phyloP scores from a whole-genome alignment of 2,329 filamentous ascomycete species.

The Claviceps sp. region DNA sequence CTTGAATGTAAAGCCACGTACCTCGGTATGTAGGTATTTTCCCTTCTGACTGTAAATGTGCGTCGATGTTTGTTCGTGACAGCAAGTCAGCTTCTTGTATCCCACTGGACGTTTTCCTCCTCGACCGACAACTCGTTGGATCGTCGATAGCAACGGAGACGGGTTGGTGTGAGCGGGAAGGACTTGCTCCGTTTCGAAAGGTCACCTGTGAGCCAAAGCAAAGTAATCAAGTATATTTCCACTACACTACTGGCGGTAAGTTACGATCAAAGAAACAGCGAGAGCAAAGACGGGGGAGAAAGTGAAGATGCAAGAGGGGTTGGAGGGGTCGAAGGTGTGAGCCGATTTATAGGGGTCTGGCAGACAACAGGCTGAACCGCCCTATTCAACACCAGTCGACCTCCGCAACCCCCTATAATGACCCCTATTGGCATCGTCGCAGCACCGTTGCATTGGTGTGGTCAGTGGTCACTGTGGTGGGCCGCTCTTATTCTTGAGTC shows the following conservation, averaged over 20 bases:
- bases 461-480: no score
- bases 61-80: neutral
- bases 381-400: no score
- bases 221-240: slow-evolving; percentile 5
- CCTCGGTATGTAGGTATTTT: neutral
- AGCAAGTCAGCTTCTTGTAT: neutral
- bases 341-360: neutral
- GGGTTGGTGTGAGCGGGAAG: neutral
- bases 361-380: no score
- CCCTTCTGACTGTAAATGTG: neutral
- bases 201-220: slow-evolving; percentile 2
- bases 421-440: no score
- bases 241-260: slow-evolving; percentile 4
- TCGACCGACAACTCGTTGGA: slow-evolving; percentile 5
- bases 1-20: neutral
- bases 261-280: neutral
- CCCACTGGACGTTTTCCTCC: neutral
- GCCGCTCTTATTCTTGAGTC: no score
- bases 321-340: neutral
- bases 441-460: no score
- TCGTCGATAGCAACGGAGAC: slow-evolving; percentile 1
- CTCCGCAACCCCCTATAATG: no score
- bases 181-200: neutral
- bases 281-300: neutral
- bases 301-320: no score